Base-by-base conservation (phyloP, 2,329 filamentous ascomycete species). In the Pestalotiopsis sp. region DNA sequence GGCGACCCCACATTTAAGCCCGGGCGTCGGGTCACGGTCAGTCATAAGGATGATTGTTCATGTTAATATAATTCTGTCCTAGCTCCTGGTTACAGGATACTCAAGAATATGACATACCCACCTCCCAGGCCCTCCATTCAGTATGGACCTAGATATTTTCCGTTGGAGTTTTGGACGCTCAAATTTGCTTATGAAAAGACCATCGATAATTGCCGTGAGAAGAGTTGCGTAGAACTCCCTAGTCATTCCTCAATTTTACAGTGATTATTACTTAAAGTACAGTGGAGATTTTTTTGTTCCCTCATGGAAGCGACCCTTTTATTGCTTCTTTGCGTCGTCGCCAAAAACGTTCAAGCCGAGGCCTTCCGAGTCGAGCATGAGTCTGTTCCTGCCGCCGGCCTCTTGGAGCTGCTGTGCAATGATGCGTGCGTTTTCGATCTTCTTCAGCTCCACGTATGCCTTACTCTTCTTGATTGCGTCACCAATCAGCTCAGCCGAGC, bases 401-500 rank as follows among this genome's bases (percentile, higher is more conserved):
- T 97, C 94, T 82, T 98, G 93, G 76, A 99, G 81, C 75, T 97
- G 91, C 75, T 87, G 82, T n/a, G 96, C 96, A 82, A 99, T 97
- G 68, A 90, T 88, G 74, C 93, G 89, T 6, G 96, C 96, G 78
- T 98, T 99, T 86, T 99, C 96, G 77, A 99, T 97, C 87, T 97
- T 96, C 84, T 97, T 93, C 79, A 99, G 89, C 83, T 98, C 96
- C 72, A 99, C 90, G 81, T 99, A 99, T 73, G 94, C 92, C 84
- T 95, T 92, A 86, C 89, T 97, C 92, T 98, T 99, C 93, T 98
- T 99, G 90, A 99, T 97, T 71, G 96, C 96, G 66, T 99, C 96
- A 83, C 96, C 96, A 78, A 99, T 98, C 72, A 99, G 91, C 84
- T 99, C 95, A 61, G 96, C 96, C 52, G 96, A 98, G 73, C 96